A percentile compares a stretch with the other conserved stretches of the same genome.
These are phyloP conservation scores for Hypocreales sp. DNA, from an alignment of 2,329 filamentous ascomycete species.

Conservation along the genomic window DNA sequence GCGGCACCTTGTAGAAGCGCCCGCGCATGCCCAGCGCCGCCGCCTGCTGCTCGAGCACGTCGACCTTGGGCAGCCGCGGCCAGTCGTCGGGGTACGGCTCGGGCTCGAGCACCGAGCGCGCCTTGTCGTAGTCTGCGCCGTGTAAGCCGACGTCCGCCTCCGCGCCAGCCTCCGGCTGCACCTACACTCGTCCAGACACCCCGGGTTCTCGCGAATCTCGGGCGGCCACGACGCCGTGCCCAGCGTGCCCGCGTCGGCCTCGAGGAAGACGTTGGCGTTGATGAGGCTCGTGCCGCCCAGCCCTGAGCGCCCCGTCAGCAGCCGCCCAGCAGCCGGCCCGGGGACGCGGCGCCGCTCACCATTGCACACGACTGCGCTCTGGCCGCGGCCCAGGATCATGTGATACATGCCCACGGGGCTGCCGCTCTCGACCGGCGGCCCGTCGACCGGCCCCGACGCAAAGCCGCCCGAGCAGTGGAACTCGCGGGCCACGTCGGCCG, in stretches of 20 bases:
- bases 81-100: conserved; percentile 39
- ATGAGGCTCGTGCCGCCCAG: conserved; percentile 51
- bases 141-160: no score
- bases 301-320: no score
- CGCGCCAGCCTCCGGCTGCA: no score
- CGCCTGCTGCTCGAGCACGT: conserved; percentile 41
- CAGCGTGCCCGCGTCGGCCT: conserved; percentile 39
- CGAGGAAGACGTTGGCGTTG: conserved; percentile 52
- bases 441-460: conserved; percentile 20
- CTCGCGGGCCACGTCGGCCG: conserved; percentile 30
- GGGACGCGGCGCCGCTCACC: no score
- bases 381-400: conserved; percentile 44
- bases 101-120: conserved; percentile 41
- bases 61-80: conserved; percentile 41
- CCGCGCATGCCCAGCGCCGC: conserved; percentile 29
- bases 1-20: conserved; percentile 39
- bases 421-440: conserved; percentile 25
- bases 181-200: conserved; percentile 32
- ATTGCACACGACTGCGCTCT: conserved; percentile 46
- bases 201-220: conserved; percentile 30
- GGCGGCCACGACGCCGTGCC: conserved; percentile 40
- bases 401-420: conserved; percentile 48
- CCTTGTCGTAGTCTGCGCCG: conserved; percentile 45
- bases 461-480: conserved; percentile 41
- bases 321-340: no score